Conservation (phyloP, 2,329 filamentous ascomycete genomes). For the Pyrenophora teres region DNA sequence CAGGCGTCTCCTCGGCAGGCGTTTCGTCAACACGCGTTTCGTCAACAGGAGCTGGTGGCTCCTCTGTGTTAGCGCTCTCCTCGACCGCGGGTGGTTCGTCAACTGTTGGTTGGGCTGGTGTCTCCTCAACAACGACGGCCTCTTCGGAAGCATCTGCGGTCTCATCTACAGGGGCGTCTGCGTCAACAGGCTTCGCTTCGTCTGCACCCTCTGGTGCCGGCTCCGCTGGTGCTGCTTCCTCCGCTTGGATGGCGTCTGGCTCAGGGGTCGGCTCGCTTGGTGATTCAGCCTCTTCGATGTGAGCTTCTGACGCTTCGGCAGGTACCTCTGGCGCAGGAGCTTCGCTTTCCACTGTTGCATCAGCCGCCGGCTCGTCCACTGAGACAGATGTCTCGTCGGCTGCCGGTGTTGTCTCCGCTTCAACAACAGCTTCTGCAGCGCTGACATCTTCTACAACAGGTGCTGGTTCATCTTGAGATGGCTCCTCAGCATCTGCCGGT, state of each 20-base stretch:
- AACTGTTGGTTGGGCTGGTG: neutral
- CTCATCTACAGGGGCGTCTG: neutral
- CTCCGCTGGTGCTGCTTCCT: neutral
- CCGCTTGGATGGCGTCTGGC: neutral
- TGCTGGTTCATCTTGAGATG: neutral
- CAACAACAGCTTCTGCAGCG: neutral
- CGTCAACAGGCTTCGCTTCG: neutral
- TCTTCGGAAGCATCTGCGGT: neutral
- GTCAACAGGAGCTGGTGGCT: neutral
- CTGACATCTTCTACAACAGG: neutral
- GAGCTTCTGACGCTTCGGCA: neutral
- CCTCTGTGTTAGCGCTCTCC: neutral
- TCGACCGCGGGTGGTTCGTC: neutral
- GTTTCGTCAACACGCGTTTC: neutral
- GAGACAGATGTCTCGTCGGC: neutral
- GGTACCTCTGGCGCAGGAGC: neutral
- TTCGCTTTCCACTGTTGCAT: neutral
- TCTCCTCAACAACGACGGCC: neutral
- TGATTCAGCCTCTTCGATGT: neutral
- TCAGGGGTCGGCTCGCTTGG: neutral
- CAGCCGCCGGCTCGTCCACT: constrained; percentile 1
- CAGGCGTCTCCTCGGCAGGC: neutral
- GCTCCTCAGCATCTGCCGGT: constrained; percentile 3
- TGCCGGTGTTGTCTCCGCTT: neutral
- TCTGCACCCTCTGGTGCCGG: neutral